Evolutionary conservation across 2,329 filamentous ascomycete genomes (phyloP).

Genomic region (Colletotrichum sp.): DNA sequence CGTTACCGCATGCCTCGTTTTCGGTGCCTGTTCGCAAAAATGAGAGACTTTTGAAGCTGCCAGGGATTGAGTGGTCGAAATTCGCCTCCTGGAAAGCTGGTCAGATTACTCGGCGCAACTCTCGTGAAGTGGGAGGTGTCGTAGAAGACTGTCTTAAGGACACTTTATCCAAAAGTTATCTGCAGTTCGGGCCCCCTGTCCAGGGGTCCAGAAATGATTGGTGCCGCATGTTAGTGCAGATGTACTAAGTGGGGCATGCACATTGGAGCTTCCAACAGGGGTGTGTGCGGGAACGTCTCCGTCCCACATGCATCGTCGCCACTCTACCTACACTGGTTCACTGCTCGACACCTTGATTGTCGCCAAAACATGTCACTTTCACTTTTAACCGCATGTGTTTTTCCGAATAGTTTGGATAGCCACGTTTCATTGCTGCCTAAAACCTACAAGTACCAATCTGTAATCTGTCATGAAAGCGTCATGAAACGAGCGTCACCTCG

Average conservation of each 20-base stretch:
- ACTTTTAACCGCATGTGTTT: not conserved
- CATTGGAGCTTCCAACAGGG: constrained; percentile 11
- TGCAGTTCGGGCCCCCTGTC: constrained; percentile 15
- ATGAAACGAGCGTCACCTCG: constrained; percentile 14
- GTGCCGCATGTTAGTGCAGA: constrained; percentile 4
- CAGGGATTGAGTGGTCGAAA: not conserved
- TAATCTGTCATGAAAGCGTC: constrained; percentile 17
- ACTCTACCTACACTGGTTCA: not conserved
- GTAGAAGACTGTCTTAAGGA: constrained; percentile 15
- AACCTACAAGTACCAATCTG: constrained; percentile 23
- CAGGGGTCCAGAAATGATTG: constrained; percentile 19
- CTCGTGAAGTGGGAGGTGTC: constrained; percentile 3
- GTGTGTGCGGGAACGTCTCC: not conserved
- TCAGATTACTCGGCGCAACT: constrained; percentile 11
- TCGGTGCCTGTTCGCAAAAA: not conserved
- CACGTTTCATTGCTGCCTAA: constrained; percentile 13
- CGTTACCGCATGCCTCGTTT: constrained; percentile 15
- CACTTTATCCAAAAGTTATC: constrained; percentile 24
- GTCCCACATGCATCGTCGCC: not conserved
- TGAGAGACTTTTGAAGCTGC: not conserved
- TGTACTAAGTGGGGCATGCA: not conserved
- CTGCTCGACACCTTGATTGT: not conserved
- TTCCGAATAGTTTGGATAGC: not conserved
- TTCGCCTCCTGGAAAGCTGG: constrained; percentile 3
- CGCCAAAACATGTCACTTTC: not conserved